These are phyloP conservation scores for Ajuga reptans DNA, from an alignment of 305 asterid species.

Conservation along the genomic window DNA sequence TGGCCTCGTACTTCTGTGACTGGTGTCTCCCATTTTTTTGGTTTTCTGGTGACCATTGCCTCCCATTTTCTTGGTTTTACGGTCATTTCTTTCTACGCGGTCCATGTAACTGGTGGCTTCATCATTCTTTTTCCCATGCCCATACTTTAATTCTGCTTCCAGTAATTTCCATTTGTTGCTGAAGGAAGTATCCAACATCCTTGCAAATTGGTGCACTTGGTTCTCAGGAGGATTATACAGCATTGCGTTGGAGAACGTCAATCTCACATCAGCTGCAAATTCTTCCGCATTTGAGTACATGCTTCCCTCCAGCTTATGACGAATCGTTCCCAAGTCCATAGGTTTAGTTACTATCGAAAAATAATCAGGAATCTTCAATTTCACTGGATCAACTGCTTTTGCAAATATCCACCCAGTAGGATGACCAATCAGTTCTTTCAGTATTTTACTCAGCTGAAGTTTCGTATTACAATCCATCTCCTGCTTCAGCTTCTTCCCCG, in stretches of 20 bases:
- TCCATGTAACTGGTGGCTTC: conserved; percentile 7
- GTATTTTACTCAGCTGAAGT: conserved; percentile 36
- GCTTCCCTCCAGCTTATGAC: conserved; percentile 42
- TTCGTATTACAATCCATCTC: conserved; percentile 48
- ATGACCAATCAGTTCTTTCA: conserved; percentile 47
- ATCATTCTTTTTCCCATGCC: conserved; percentile 17
- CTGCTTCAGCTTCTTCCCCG: conserved; percentile 37
- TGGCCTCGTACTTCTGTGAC: conserved; percentile 11
- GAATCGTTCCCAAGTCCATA: conserved; percentile 82
- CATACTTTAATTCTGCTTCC: conserved; percentile 36
- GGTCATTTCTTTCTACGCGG: conserved; percentile 22
- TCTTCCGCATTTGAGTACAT: conserved; percentile 41
- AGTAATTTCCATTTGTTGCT: conserved; percentile 45
- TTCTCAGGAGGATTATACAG: conserved; percentile 49
- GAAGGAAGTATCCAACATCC: conserved; percentile 36
- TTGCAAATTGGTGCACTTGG: conserved; percentile 42
- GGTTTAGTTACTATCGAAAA: conserved; percentile 48
- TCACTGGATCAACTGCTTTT: conserved; percentile 73
- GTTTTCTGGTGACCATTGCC: conserved; percentile 15
- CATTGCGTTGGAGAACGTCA: conserved; percentile 73
- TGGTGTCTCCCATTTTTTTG: conserved; percentile 13
- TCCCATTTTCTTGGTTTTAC: conserved; percentile 10
- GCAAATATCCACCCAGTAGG: conserved; percentile 36
- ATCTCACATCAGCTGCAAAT: conserved; percentile 59
- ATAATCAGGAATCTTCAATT: conserved; percentile 61